Evolutionary conservation across 371 early-diverging fungal species (phyloP), one percentile per base, ranked within the genome.

Genomic region (Capniomyces stellatus): DNA sequence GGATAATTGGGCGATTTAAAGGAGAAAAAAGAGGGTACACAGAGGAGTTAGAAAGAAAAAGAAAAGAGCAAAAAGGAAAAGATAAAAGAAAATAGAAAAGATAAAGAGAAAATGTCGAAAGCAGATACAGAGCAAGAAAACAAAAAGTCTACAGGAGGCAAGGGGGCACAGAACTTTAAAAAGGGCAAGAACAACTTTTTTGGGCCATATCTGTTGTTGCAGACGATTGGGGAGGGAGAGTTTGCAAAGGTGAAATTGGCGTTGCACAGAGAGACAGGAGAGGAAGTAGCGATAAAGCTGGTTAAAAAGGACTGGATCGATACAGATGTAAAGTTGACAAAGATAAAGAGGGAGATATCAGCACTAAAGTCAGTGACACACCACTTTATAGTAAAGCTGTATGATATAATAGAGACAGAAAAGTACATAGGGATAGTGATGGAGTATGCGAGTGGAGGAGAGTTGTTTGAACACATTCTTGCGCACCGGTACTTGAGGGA

Each of bases 241-340:
- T 96, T 94, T 66, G 93, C 92, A 44, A 92, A 95, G 71, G 98
- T 98, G 58, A 95, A 96, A 64, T 77, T 94, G 19, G 98, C 89
- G 2, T 73, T 89, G 54, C 88, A 95, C 67, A 80, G 77, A 43
- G 70, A 87, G 43, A 87, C 87, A 0, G 85, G 88, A 13, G 82
- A 84, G 64, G 90, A 91, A 80, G 99, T 90, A 75, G 85, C 87
- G 35, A 83, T 87, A 51, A 87, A 87, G 60, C 68, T 87, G 28
- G 82, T 87, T 54, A 75, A 81, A 64, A 79, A 83, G 60, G 84
- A 84, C 55, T 82, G 78, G 59, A 81, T 87, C 29, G 87, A 85
- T 56, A 76, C 79, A 30, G 75, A 81, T 46, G 76, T 79, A 51
- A 72, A 83, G 56, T 75, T 84, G 58, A 77, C 79, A 58, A 87